Base-by-base conservation (phyloP, 1,139 yeast species). In the Dujonia santamariae region DNA sequence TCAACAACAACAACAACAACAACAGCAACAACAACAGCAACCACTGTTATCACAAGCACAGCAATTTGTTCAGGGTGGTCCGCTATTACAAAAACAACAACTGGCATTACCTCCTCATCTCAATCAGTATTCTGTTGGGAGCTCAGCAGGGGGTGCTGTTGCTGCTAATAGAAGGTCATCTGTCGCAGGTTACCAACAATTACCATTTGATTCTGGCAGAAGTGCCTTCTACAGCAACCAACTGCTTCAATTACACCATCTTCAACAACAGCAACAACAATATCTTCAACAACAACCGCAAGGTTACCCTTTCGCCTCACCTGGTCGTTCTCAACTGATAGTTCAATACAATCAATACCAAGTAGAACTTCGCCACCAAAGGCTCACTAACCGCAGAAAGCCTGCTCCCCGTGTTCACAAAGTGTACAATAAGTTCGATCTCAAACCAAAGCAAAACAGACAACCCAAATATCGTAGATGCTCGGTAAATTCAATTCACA, bases 401-500 rank as follows among this genome's bases (percentile, higher is more conserved):
- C 61, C 70, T 3, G 71, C 72, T 4, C 76, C 76, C 1, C 54
- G 51, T 30, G 65, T 65, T 8, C 37, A 40, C 19, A 60, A 61
- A 38, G 56, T 82, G 4, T 54, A 61, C 31, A 57, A 60, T 37
- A 63, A 59, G 38, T 49, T 66, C 19, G 94, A 86, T 39, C 63
- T 87, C 44, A 67, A 67, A 20, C 96, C 96, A 0, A 64, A 69
- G 20, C 46, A 72, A 12, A 80, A 85, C 46, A 61, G 65, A 15
- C 79, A 74, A 38, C 95, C 96, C 1, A 82, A 81, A 56, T 84
- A 78, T 52, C 72, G 97, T 43, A 72, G 97, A 32, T 88, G 95
- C 7, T 76, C 90, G 1, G 78, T 85, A 28, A 82, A 83, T 38
- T 80, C 88, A 4, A 78, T 82, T 30, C 86, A 80, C 44, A 76